Evolutionary conservation across 1,284 basidiomycete genomes (phyloP), one percentile per base, ranked within the genome.

Genomic region (Takashimella tepidaria): DNA sequence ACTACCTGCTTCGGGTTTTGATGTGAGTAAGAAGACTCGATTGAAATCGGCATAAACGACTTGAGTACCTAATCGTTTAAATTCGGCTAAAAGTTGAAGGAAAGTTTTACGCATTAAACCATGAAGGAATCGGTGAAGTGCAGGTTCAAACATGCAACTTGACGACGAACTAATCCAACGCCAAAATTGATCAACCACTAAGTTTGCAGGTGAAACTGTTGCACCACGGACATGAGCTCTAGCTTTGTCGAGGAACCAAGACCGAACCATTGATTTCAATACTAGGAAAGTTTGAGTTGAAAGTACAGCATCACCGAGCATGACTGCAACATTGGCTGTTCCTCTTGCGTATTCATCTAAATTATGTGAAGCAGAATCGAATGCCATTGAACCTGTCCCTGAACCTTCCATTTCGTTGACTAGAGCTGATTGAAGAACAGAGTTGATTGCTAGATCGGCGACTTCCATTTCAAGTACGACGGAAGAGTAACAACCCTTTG

Each of bases 81-180:
- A 96, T 74, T 99, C 96, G 11, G 93, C 93, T 13, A 98, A 81
- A 55, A 98, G 81, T 76, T 98, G 96, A 44, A 98, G 88, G 73
- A 98, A 93, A 0, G 89, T 95, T 79, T 99, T 98, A 59, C 89
- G 85, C 96, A 99, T 98, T 49, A 98, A 82, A 8, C 92, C 89
- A 62, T 93, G 88, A 12, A 98, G 79, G 77, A 98, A 99, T 0
- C 88, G 85, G 71, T 98, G 92, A 5, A 98, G 80, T 49, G 91
- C 88, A 1, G 93, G 87, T 71, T 99, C 96, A 69, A 92, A 96
- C 79, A 98, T 84, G 56, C 86, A 83, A 26, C 92, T 89, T 3
- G 84, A 80, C 46, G 82, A 84, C 2, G 89, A 92, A 66, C 85
- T 89, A 58, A 96, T 83, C 96, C 96, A 99, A 26, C 96, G 81